These are phyloP conservation scores for Coemansia aciculifera DNA, from an alignment of 192 early-diverging fungal genomes.

Conservation along the genomic window DNA sequence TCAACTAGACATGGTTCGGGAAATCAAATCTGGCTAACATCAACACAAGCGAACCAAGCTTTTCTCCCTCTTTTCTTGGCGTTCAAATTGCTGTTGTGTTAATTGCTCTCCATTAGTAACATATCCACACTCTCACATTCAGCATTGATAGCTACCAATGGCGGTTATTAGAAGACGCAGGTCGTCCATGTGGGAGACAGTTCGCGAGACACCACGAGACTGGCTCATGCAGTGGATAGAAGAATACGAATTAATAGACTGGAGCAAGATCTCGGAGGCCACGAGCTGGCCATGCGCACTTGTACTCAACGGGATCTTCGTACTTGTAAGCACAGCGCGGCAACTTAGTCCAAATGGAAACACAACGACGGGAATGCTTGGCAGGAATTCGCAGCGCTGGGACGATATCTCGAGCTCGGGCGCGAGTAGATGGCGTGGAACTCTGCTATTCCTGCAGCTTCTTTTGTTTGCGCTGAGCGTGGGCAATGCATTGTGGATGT, in stretches of 20 bases:
- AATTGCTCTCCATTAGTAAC: too few species aligned
- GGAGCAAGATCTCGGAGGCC: slow-evolving; percentile 45
- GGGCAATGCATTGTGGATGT: slow-evolving; percentile 39
- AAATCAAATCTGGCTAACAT: background rate
- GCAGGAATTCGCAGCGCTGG: slow-evolving; percentile 6
- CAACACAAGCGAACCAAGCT: background rate
- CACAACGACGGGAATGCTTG: background rate
- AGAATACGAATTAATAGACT: slow-evolving; percentile 55
- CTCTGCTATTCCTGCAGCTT: slow-evolving; percentile 27
- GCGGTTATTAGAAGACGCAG: slow-evolving; percentile 31
- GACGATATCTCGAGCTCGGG: background rate
- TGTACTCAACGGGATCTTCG: slow-evolving; percentile 36
- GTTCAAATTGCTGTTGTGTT: background rate
- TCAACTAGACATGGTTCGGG: background rate
- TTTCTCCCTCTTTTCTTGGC: background rate
- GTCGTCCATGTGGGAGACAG: slow-evolving; percentile 35
- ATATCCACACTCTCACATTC: background rate
- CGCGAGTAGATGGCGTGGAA: slow-evolving; percentile 9
- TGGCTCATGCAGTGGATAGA: slow-evolving; percentile 45
- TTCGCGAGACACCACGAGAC: slow-evolving; percentile 48
- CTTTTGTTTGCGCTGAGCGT: slow-evolving; percentile 34
- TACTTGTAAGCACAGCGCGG: slow-evolving; percentile 30
- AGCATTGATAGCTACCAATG: slow-evolving; percentile 17
- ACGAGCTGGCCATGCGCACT: slow-evolving; percentile 55
- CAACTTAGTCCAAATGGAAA: slow-evolving; percentile 19